Evolutionary conservation across 2,329 filamentous ascomycete genomes (phyloP), one percentile per base, ranked within the genome.

Genomic region (Mollisia scopiformis): DNA sequence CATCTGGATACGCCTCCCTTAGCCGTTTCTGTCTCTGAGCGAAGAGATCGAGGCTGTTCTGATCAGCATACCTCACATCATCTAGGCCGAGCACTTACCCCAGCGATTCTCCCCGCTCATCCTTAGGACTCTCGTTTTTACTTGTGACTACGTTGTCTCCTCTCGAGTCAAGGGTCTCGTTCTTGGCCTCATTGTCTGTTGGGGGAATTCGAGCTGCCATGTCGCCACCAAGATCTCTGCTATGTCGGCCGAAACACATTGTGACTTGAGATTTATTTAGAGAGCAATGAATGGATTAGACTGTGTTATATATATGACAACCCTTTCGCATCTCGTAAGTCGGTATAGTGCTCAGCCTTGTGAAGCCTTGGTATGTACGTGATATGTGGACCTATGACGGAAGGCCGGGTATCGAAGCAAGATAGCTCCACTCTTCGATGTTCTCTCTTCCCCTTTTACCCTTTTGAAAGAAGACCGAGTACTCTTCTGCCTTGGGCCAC

Each of bases 181-280:
- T 43, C n/a, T 49, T 35, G 16, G 28, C 30, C 7, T 37, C 43
- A n/a, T 25, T 39, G 6, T 49, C 21, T 37, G 30, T 47, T 33
- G 27, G 3, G 21, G 27, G 3, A 4, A 37, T 19, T 16, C 54
- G 54, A 3, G 30, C 37, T 43, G 54, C 28, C 28, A 16, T 19
- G 30, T 8, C 21, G 14, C 13, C n/a, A 1, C n/a, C 16, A 25
- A 28, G 27, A 25, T 14, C 30, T 49, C 19, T 57, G 39, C 27
- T 35, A 10, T 7, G 41, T 27, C 30, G n/a, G 25, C 54, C 54
- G 30, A 57, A 57, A 57, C 54, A 57, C 54, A 49, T 57, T 8
- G 10, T 50, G 28, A 49, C 43, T 47, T 5, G 25, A 27, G 25
- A 11, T 35, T 35, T n/a, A n/a, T n/a, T n/a, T n/a, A n/a, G n/a